Evolutionary conservation across 768 basidiomycete genomes (phyloP).

Genomic region (Tylopilus balloui): DNA sequence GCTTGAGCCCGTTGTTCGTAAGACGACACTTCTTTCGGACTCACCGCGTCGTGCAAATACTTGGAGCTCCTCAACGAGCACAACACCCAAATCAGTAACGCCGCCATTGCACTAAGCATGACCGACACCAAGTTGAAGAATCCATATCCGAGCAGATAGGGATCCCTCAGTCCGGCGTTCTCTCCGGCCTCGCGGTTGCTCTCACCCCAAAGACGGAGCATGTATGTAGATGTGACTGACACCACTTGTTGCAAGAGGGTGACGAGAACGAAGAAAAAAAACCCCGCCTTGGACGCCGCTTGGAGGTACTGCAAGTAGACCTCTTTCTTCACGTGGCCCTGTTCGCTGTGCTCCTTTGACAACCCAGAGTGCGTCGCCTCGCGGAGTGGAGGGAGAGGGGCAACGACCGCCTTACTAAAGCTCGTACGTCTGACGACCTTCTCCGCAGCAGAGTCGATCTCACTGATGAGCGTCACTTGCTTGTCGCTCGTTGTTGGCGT

Average conservation of each 20-base stretch:
- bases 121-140: constrained; percentile 58
- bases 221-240: constrained; percentile 56
- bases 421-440: constrained; percentile 56
- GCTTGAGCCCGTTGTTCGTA: not conserved
- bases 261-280: constrained; percentile 57
- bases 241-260: constrained; percentile 53
- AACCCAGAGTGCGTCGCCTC: constrained; percentile 42
- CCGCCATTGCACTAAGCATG: constrained; percentile 48
- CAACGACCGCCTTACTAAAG: constrained; percentile 53
- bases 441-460: constrained; percentile 40
- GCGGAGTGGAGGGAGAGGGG: constrained; percentile 37
- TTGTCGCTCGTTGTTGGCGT: constrained; percentile 21
- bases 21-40: constrained; percentile 19
- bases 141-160: constrained; percentile 63
- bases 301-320: constrained; percentile 78
- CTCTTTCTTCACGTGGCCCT: constrained; percentile 70
- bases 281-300: constrained; percentile 74
- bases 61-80: constrained; percentile 72
- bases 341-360: constrained; percentile 69
- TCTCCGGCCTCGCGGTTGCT: constrained; percentile 58
- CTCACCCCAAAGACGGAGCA: constrained; percentile 80
- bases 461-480: constrained; percentile 23
- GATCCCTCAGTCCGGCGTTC: constrained; percentile 51
- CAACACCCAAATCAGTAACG: constrained; percentile 70
- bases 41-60: constrained; percentile 70